These are phyloP conservation scores for Isatis lusitanica DNA, from an alignment of 441 rosid species.

Conservation along the genomic window DNA sequence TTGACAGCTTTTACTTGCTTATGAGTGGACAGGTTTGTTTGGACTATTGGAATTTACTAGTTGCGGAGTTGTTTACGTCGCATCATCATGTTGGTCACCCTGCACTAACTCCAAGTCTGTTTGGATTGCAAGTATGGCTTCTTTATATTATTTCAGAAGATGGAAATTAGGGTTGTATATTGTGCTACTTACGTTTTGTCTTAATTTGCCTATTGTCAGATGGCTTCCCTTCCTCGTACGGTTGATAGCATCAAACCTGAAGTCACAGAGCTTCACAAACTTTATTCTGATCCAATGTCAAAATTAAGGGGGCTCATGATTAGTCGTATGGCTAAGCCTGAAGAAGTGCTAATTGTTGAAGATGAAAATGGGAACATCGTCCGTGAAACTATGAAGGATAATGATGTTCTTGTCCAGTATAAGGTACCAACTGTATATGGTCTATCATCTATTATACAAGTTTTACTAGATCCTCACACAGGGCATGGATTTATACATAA, in stretches of 20 bases:
- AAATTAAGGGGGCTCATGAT: constrained; percentile 96
- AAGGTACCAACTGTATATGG: constrained; percentile 50
- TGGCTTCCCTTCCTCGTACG: constrained; percentile 74
- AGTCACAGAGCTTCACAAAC: constrained; percentile 78
- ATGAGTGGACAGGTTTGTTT: constrained; percentile 79
- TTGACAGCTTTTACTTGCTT: constrained; percentile 2
- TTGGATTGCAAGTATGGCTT: constrained; percentile 76
- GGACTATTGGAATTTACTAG: constrained; percentile 97
- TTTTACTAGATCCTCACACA: background rate
- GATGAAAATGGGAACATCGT: constrained; percentile 99
- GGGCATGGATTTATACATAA: background rate
- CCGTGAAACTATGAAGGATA: constrained; percentile 99
- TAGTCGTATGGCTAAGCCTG: constrained; percentile 99
- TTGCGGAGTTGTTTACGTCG: constrained; percentile 80
- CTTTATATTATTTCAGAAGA: background rate
- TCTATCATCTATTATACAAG: background rate
- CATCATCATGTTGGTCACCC: constrained; percentile 71
- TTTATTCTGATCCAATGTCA: constrained; percentile 85
- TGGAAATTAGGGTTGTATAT: background rate
- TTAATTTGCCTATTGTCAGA: constrained; percentile 46
- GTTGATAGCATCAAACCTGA: constrained; percentile 69
- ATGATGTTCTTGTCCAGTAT: constrained; percentile 98
- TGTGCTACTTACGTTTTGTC: constrained; percentile 11
- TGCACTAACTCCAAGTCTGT: constrained; percentile 56
- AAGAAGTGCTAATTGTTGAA: constrained; percentile 97